phyloP scores from a whole-genome alignment of 371 early-diverging fungal species.

The Choanephora cucurbitarum region DNA sequence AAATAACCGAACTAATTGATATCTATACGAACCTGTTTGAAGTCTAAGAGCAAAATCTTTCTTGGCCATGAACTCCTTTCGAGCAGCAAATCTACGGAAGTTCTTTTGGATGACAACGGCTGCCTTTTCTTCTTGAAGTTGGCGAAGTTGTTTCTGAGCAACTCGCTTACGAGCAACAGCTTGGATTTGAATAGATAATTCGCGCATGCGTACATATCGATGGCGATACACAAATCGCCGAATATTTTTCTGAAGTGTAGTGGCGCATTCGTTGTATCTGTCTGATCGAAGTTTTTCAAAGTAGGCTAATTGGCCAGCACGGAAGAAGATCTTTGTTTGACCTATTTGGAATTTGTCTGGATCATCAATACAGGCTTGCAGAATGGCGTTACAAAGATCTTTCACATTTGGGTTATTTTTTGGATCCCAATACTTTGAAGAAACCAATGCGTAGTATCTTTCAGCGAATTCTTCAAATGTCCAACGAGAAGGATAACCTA shows the following conservation, averaged over 20 bases:
- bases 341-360: constrained; percentile 95
- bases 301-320: constrained; percentile 92
- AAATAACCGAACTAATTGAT: not conserved
- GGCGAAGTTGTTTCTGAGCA: constrained; percentile 56
- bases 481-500: constrained; percentile 97
- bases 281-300: constrained; percentile 88
- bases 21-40: constrained; percentile 39
- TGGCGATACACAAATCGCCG: constrained; percentile 71
- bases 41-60: constrained; percentile 29
- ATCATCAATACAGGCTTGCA: constrained; percentile 69
- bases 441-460: constrained; percentile 84
- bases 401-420: constrained; percentile 43
- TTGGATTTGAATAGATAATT: constrained; percentile 59
- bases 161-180: constrained; percentile 57
- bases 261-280: constrained; percentile 74
- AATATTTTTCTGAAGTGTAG: constrained; percentile 88
- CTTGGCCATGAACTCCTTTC: constrained; percentile 52
- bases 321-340: constrained; percentile 97
- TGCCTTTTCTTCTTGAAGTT: constrained; percentile 68
- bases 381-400: constrained; percentile 62
- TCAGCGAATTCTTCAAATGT: constrained; percentile 92
- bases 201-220: constrained; percentile 62
- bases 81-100: constrained; percentile 67
- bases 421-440: constrained; percentile 68
- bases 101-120: constrained; percentile 75